Conservation (phyloP, 208 protist genomes). For the Acanthamoeba royreba region DNA sequence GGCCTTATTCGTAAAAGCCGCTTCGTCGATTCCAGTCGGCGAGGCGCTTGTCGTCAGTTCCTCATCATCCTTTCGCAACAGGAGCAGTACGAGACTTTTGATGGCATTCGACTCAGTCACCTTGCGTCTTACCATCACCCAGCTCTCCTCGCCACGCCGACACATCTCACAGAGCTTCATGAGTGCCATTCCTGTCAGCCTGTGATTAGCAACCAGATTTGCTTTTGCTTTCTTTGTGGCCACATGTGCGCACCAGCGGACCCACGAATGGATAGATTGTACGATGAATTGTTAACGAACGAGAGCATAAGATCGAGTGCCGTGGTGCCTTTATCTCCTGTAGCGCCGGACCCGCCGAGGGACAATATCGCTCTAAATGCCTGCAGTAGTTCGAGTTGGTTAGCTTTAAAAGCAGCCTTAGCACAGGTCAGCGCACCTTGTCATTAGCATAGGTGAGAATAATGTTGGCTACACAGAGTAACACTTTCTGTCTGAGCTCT, state of each 20-base stretch:
- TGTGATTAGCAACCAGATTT: neutral
- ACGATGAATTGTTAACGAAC: neutral
- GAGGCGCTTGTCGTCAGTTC: neutral
- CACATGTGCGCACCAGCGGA: constrained; percentile 6
- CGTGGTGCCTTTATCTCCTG: neutral
- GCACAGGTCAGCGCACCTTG: neutral
- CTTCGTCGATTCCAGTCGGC: neutral
- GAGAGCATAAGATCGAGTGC: constrained; percentile 28
- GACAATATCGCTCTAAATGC: neutral
- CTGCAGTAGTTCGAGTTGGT: neutral
- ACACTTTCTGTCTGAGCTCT: constrained; percentile 18
- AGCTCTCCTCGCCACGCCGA: constrained; percentile 22
- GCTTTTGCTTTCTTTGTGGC: too few species aligned
- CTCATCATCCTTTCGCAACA: constrained; percentile 33
- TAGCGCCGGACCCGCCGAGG: neutral
- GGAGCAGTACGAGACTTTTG: constrained; percentile 31
- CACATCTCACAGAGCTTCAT: constrained; percentile 50
- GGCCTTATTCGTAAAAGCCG: constrained; percentile 31
- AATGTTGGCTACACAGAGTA: constrained; percentile 33
- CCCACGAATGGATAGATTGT: constrained; percentile 12
- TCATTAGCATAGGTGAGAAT: constrained; percentile 45
- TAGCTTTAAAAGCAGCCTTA: neutral
- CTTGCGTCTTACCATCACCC: neutral
- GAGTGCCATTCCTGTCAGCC: constrained; percentile 1
- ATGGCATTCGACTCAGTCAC: neutral